Evolutionary conservation across 2,329 filamentous ascomycete genomes (phyloP).

Genomic region (Cladorrhinum sp.): DNA sequence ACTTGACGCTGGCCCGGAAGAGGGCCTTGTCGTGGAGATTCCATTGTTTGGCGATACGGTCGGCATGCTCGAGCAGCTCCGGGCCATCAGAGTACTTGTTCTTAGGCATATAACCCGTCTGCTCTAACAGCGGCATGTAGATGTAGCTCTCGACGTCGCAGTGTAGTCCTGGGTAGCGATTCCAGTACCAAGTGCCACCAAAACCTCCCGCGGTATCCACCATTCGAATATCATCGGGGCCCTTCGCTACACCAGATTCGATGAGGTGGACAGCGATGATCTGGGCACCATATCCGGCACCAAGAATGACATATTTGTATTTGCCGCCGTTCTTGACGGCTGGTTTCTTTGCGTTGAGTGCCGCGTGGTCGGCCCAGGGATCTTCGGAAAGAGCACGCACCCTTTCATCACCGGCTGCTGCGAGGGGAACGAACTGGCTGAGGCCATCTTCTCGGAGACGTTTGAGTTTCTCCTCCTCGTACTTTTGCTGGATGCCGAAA

Average conservation of each 20-base stretch:
- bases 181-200: slow-evolving; percentile 54
- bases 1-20: slow-evolving; percentile 44
- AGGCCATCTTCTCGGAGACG: slow-evolving; percentile 33
- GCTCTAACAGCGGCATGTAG: slow-evolving; percentile 60
- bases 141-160: slow-evolving; percentile 60
- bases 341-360: slow-evolving; percentile 28
- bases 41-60: slow-evolving; percentile 44
- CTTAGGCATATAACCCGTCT: slow-evolving; percentile 57
- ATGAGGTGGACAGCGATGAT: slow-evolving; percentile 36
- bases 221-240: slow-evolving; percentile 38
- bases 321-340: slow-evolving; percentile 29
- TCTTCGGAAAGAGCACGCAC: slow-evolving; percentile 32
- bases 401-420: slow-evolving; percentile 21
- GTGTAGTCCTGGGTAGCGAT: slow-evolving; percentile 47
- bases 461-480: slow-evolving; percentile 36
- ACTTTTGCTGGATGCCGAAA: slow-evolving; percentile 30
- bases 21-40: slow-evolving; percentile 42
- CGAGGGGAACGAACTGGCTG: slow-evolving; percentile 34
- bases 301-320: slow-evolving; percentile 34
- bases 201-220: slow-evolving; percentile 44
- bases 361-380: slow-evolving; percentile 36
- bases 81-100: slow-evolving; percentile 38
- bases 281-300: slow-evolving; percentile 36
- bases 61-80: slow-evolving; percentile 45
- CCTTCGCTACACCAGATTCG: slow-evolving; percentile 32